Evolutionary conservation across 2,329 filamentous ascomycete genomes (phyloP), one percentile per base, ranked within the genome.

Genomic region (Zalaria obscura): DNA sequence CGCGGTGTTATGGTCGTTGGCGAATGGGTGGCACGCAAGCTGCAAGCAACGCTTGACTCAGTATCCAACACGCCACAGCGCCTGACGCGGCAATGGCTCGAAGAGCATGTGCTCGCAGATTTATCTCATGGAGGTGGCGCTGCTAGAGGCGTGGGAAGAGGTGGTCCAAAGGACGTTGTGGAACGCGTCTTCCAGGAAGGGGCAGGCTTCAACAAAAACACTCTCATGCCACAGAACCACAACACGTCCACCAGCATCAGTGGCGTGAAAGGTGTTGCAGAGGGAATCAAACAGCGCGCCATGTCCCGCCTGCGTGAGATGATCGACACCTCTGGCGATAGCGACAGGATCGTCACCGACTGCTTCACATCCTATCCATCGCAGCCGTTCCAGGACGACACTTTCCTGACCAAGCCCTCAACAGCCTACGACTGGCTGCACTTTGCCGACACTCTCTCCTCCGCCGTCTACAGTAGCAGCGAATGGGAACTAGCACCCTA

Each of bases 401-500:
- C 80, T 1, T 81, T 85, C 50, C 76, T 98, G 28, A 83, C 80
- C 29, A 98, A 98, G 56, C 93, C 93, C 0, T 78, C 81, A 49
- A 67, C 74, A 1, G 85, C 85, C 1, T 93, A 94, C 59, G 89
- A 95, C 55, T 98, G 91, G 91, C 74, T 98, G 42, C 72, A 93
- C 59, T 96, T 98, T 61, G 84, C 95, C 60, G 91, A 96, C 53
- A 68, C 70, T 0, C 78, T 93, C 47, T 86, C 85, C 25, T 78
- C 80, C 1, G 77, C 80, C 33, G 72, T 96, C 1, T 93, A 80
- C 56, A 67, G 76, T n/a, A 79, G 75, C 45, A 89, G 95, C 58
- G 88, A 93, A 42, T 98, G 91, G 83, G 91, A 98, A 60, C 67
- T 98, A 10, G 76, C 75, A 0, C 80, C 85, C 0, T 98, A 98